A percentile compares a stretch with the other conserved stretches of the same genome.
Conservation (phyloP, 352 stramenopile species). For the Discostella stelligera region DNA sequence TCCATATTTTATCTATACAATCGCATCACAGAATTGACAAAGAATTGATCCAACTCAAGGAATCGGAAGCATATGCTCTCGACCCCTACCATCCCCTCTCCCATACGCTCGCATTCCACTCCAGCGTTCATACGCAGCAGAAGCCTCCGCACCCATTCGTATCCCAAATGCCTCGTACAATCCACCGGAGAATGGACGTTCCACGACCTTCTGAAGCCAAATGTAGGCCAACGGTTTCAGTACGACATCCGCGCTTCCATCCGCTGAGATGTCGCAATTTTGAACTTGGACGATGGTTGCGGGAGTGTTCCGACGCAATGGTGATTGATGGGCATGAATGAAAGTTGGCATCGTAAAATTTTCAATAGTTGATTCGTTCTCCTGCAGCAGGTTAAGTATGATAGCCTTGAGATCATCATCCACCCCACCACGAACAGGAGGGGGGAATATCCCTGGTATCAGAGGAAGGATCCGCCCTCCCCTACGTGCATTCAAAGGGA, state of each 20-base stretch:
- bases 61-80: slow-evolving; percentile 39
- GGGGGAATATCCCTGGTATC: slow-evolving; percentile 34
- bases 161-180: slow-evolving; percentile 64
- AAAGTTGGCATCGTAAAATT: slow-evolving; percentile 53
- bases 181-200: slow-evolving; percentile 47
- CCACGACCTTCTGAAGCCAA: slow-evolving; percentile 59
- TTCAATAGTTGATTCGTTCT: slow-evolving; percentile 33
- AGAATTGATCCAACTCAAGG: slow-evolving; percentile 27
- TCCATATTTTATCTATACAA: slow-evolving; percentile 1
- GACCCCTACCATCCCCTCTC: slow-evolving; percentile 38
- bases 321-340: slow-evolving; percentile 60
- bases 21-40: not conserved
- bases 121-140: slow-evolving; percentile 34
- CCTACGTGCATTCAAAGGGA: slow-evolving; percentile 36
- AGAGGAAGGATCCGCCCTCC: slow-evolving; percentile 38
- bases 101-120: slow-evolving; percentile 40
- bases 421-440: not conserved
- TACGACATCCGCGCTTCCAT: slow-evolving; percentile 68
- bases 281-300: slow-evolving; percentile 67
- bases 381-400: slow-evolving; percentile 37
- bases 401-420: slow-evolving; percentile 33
- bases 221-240: slow-evolving; percentile 58
- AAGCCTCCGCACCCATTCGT: slow-evolving; percentile 45
- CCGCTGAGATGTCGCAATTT: slow-evolving; percentile 45
- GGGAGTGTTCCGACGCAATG: slow-evolving; percentile 29